Evolutionary conservation across 2,329 filamentous ascomycete species (phyloP), one percentile per base, ranked within the genome.

Genomic region (Apiospora hydei): DNA sequence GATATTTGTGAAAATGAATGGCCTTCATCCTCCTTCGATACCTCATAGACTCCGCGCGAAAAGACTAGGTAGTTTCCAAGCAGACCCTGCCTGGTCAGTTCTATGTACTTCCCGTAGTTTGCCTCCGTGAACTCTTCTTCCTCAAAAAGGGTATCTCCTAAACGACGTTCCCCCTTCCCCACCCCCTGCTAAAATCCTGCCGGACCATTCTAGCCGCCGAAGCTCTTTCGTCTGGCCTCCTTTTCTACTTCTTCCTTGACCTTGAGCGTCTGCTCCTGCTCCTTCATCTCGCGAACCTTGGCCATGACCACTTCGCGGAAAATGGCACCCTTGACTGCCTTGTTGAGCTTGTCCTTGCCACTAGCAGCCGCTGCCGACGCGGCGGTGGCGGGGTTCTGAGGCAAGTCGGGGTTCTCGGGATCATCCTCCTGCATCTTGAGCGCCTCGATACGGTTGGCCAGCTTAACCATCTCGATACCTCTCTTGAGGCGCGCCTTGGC

Each of bases 221-320:
- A 81, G 70, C 77, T 81, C 71, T 78, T 80, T 64, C 78, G 81
- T 77, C 81, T 84, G 57, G 81, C 84, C 74, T 88, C 86, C 80
- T 87, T 86, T 78, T 86, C 83, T 26, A 86, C 85, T 76, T 88
- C 85, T 77, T 91, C 85, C 82, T 90, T 86, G 83, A 93, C 81
- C 81, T 92, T 91, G 77, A 93, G 87, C 44, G 89, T 89, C 80
- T 95, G 91, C 80, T 97, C 93, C 78, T 95, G 89, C 77, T 94
- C 92, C 87, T 97, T 97, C 89, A 94, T 93, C 83, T 98, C 95
- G 73, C 93, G 90, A 66, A 98, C 94, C 86, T 98, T 98, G 75
- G 95, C 96, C 72, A 98, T 86, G 18, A 98, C 96, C 16, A 98
- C 94, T 82, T 98, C 96, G 77, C 94, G 90, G 90, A 98, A 98